phyloP scores from a whole-genome alignment of 176 grass and related monocot species.

The Zea mays region Zm-B73-REFERENCE-NAM-5.0 NC_050096.1:23819501-23820000 shows the following conservation, averaged over 20 bases:
- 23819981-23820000: conserved; percentile 43
- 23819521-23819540: not conserved
- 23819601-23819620: conserved; percentile 98
- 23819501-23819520: not conserved
- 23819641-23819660: conserved; percentile 91
- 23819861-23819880: conserved; percentile 95
- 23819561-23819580: not conserved
- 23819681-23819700: not conserved
- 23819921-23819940: not conserved
- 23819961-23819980: not conserved
- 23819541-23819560: not conserved
- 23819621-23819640: conserved; percentile 88
- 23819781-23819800: not conserved
- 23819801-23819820: not conserved
- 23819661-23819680: not conserved
- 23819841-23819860: conserved; percentile 95
- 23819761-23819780: no score
- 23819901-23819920: conserved; percentile 65
- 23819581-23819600: conserved; percentile 73
- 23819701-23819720: not conserved
- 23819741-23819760: not conserved
- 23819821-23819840: not conserved
- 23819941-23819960: conserved; percentile 8
- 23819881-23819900: conserved; percentile 83
- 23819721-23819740: not conserved